Evolutionary conservation across 805 yeast genomes (phyloP).

Genomic region (Metschnikowia henanensis): DNA sequence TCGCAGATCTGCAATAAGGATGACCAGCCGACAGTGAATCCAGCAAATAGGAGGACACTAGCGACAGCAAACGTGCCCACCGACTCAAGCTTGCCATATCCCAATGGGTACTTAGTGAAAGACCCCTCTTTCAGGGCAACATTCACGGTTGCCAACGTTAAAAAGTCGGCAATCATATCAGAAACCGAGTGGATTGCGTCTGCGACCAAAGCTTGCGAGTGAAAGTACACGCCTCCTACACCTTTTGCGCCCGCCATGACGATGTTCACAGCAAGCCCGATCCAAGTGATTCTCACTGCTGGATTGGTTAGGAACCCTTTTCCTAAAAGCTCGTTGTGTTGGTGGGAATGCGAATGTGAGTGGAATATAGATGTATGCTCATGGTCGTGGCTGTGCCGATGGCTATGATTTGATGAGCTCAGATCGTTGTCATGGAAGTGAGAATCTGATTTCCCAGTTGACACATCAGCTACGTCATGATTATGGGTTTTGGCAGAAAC

Average conservation of each 20-base stretch:
- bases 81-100: constrained; percentile 92
- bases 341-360: constrained; percentile 34
- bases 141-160: constrained; percentile 87
- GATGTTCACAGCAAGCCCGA: constrained; percentile 82
- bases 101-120: constrained; percentile 74
- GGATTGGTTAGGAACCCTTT: constrained; percentile 53
- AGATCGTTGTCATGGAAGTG: background rate
- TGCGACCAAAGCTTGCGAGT: constrained; percentile 91
- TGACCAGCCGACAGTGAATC: constrained; percentile 86
- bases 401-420: too few relatives aligned
- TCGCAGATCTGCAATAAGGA: constrained; percentile 69
- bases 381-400: constrained; percentile 14
- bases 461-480: too few relatives aligned
- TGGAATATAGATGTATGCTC: constrained; percentile 23
- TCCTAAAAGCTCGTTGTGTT: constrained; percentile 41
- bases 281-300: constrained; percentile 90
- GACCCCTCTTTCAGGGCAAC: constrained; percentile 57
- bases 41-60: constrained; percentile 80
- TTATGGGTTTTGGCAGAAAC: background rate
- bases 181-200: constrained; percentile 94
- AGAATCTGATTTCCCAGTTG: constrained; percentile 1
- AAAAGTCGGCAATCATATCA: constrained; percentile 85
- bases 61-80: constrained; percentile 90
- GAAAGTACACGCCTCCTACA: constrained; percentile 86
- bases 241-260: constrained; percentile 87